Base-by-base conservation (phyloP, 148 eudicot genomes). In the Fagopyrum homotropicum region DNA sequence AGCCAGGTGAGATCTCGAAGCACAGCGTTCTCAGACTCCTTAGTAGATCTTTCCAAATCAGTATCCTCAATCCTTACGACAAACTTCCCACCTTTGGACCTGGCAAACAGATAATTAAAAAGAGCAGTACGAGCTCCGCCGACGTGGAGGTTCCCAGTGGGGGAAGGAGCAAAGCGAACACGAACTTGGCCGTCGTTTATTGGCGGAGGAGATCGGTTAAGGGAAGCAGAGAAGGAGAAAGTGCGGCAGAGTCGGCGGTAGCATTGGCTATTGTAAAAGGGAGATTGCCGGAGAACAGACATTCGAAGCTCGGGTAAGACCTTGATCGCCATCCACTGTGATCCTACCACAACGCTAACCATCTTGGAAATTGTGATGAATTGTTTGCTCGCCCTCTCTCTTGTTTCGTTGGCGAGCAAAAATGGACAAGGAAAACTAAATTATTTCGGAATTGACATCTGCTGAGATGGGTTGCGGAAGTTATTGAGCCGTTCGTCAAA, bases 51-150 rank as follows among this genome's bases (percentile, higher is more conserved):
- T 77, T 92, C 96, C 79, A 95, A 77, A 80, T 95, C 99, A 16
- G 99, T 92, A 76, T 95, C 99, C 74, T 95, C 99, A n/a, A 95
- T 92, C 77, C 99, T 85, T 57, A 95, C 85, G 70, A 92, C 81
- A 76, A 95, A 95, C 46, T 88, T 92, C 29, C 99, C 97, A 68
- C 94, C 96, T 76, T 89, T 89, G 15, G 97, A 87, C 92, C 96
- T 89, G 73, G 99, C 97, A 72, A 90, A 92, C 30, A 95, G 86
- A 79, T 90, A 95, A 68, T 92, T 92, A 81, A 86, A 95, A 15
- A 95, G 94, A 69, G 99, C 99, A 69, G 99, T 95, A 72, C 99
- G 81, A 69, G 97, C 96, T 54, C 99, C 96, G 17, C 98, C 99
- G 6, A 95, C 97, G 75, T 95, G 99, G 51, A 95, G 94, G 78